These are phyloP conservation scores for Fusarium hostae DNA, from an alignment of 2,329 filamentous ascomycete species.

Conservation along the genomic window DNA sequence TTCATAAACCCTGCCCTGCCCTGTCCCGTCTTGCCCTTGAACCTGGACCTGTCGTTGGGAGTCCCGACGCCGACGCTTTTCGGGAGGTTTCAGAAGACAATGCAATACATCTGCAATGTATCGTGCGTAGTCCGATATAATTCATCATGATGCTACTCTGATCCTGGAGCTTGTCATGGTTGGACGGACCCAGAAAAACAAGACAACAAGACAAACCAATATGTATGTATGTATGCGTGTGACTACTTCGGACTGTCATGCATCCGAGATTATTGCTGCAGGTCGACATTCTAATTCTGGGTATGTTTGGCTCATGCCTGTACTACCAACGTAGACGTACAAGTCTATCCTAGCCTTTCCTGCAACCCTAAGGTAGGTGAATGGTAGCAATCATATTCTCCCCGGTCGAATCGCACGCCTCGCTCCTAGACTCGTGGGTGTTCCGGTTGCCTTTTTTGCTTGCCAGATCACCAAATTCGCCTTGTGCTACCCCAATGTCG, in stretches of 20 bases:
- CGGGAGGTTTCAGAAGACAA: slow-evolving; percentile 8
- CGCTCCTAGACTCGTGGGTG: slow-evolving; percentile 15
- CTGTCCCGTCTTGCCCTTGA: background rate
- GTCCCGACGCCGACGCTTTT: slow-evolving; percentile 18
- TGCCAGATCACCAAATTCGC: slow-evolving; percentile 22
- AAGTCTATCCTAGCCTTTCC: slow-evolving; percentile 23
- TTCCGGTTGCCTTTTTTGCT: slow-evolving; percentile 34
- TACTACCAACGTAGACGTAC: background rate
- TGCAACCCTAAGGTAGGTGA: slow-evolving; percentile 15
- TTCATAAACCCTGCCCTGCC: slow-evolving; percentile 2
- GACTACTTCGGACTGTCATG: slow-evolving; percentile 41
- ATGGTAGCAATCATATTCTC: slow-evolving; percentile 22
- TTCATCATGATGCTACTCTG: slow-evolving; percentile 32
- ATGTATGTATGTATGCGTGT: slow-evolving; percentile 39
- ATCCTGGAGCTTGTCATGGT: slow-evolving; percentile 30
- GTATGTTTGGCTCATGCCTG: background rate
- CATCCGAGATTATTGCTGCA: slow-evolving; percentile 48
- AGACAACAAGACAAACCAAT: slow-evolving; percentile 15
- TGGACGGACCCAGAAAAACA: slow-evolving; percentile 13
- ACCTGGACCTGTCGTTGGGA: slow-evolving; percentile 5
- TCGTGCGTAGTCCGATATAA: background rate
- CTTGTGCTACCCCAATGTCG: slow-evolving; percentile 20
- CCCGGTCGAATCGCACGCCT: slow-evolving; percentile 19
- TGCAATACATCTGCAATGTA: background rate
- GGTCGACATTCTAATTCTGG: slow-evolving; percentile 37